Percentiles rank a stretch among this genome's conserved stretches.
Conservation (phyloP, 352 stramenopile species). For the Phytophthora pinifolia region DNA sequence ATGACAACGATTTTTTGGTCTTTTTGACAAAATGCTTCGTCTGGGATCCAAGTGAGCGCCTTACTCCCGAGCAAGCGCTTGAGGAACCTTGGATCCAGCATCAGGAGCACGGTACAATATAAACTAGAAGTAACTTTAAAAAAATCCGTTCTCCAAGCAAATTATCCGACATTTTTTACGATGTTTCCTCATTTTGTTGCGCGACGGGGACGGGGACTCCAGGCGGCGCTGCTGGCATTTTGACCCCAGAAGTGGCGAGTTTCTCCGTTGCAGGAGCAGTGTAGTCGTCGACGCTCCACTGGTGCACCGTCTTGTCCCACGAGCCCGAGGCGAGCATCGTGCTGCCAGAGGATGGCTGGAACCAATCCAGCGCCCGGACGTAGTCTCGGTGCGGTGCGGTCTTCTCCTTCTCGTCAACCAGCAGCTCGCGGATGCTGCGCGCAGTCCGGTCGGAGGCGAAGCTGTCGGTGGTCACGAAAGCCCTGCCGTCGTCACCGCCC, state of each 20-base stretch:
- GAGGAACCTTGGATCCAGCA: slow-evolving; percentile 59
- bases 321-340: slow-evolving; percentile 49
- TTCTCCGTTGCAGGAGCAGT: slow-evolving; percentile 1
- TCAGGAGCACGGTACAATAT: slow-evolving; percentile 26
- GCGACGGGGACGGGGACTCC: slow-evolving; percentile 26
- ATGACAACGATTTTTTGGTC: slow-evolving; percentile 56
- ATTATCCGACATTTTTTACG: slow-evolving; percentile 16
- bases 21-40: slow-evolving; percentile 71
- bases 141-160: background rate
- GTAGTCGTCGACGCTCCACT: slow-evolving; percentile 43
- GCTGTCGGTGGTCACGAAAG: slow-evolving; percentile 42
- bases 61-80: slow-evolving; percentile 59
- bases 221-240: slow-evolving; percentile 11
- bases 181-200: slow-evolving; percentile 10
- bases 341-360: slow-evolving; percentile 25
- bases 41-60: slow-evolving; percentile 58
- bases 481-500: slow-evolving; percentile 60
- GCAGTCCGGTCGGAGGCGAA: slow-evolving; percentile 25
- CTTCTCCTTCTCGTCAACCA: slow-evolving; percentile 21
- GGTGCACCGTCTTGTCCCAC: slow-evolving; percentile 65
- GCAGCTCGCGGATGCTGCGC: slow-evolving; percentile 22
- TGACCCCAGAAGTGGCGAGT: background rate
- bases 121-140: slow-evolving; percentile 18
- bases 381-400: slow-evolving; percentile 59
- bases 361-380: slow-evolving; percentile 71